These are phyloP conservation scores for Ustilago esculenta DNA, from an alignment of 1,284 basidiomycete species.

Conservation along the genomic window DNA sequence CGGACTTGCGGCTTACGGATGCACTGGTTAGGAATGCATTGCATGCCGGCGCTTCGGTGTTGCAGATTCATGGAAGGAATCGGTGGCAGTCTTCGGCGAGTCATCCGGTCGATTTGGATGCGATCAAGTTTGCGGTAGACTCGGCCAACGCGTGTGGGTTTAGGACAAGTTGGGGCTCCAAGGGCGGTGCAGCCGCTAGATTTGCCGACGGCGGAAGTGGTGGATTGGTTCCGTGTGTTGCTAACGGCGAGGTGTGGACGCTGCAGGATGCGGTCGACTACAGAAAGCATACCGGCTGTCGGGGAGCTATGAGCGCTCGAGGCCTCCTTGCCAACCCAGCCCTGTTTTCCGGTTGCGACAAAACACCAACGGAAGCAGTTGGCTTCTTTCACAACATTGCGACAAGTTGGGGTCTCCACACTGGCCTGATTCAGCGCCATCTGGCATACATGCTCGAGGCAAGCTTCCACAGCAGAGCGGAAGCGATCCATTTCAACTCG, in stretches of 20 bases:
- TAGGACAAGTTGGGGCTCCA: slow-evolving; percentile 44
- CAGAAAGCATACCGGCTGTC: slow-evolving; percentile 70
- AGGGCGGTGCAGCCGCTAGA: slow-evolving; percentile 34
- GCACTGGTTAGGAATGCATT: slow-evolving; percentile 71
- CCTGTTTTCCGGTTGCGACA: slow-evolving; percentile 71
- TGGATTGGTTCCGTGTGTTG: slow-evolving; percentile 71
- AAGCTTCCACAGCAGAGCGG: slow-evolving; percentile 68
- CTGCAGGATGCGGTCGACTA: slow-evolving; percentile 69
- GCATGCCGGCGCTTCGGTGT: slow-evolving; percentile 69
- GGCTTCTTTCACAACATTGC: slow-evolving; percentile 70
- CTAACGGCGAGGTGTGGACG: slow-evolving; percentile 73
- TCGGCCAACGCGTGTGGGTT: slow-evolving; percentile 65
- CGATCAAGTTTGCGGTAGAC: slow-evolving; percentile 72
- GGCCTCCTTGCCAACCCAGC: slow-evolving; percentile 74
- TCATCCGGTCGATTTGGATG: slow-evolving; percentile 71
- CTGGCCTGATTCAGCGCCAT: slow-evolving; percentile 71
- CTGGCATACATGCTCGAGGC: slow-evolving; percentile 73
- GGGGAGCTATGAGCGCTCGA: slow-evolving; percentile 73
- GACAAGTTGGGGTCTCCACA: slow-evolving; percentile 70
- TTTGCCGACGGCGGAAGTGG: slow-evolving; percentile 61
- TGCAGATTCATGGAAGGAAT: slow-evolving; percentile 73
- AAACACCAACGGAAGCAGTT: slow-evolving; percentile 71
- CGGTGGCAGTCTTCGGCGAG: slow-evolving; percentile 71
- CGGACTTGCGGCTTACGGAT: slow-evolving; percentile 70
- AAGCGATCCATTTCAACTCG: slow-evolving; percentile 71